Evolutionary conservation across 345 rosid species (phyloP), one percentile per base, ranked within the genome.

Genomic region (Zanthoxylum bungeanum): DNA sequence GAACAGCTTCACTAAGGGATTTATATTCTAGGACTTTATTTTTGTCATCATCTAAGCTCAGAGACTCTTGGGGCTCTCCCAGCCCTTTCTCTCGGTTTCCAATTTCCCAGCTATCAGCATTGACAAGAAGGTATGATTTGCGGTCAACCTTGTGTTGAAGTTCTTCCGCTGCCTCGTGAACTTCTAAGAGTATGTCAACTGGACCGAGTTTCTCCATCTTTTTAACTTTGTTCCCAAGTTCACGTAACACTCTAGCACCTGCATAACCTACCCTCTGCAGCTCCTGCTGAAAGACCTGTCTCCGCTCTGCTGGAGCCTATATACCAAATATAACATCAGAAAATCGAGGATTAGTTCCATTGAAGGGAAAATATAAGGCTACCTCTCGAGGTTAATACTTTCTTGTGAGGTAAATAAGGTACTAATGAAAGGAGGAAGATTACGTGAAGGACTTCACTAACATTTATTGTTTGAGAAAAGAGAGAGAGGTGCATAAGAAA

Each of bases 281-380:
- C 73, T 77, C 82, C 4, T 27, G 49, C 3, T 71, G 51, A 60
- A 93, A 91, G 11, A 76, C 92, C 28, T 74, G 80, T 61, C 97
- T 86, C 86, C 86, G 91, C 14, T 91, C 97, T 44, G 89, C 80
- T 2, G 92, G 89, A 64, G 98, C 97, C 98, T 93, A 14, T 28
- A 30, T 30, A 57, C 37, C n/a, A n/a, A n/a, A n/a, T n/a, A n/a
- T n/a, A n/a, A n/a, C n/a, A n/a, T n/a, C n/a, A n/a, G n/a, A n/a
- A n/a, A n/a, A n/a, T n/a, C n/a, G n/a, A n/a, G n/a, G n/a, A n/a
- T n/a, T n/a, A n/a, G n/a, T n/a, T n/a, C n/a, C n/a, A n/a, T n/a
- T n/a, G n/a, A n/a, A n/a, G n/a, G n/a, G n/a, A n/a, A n/a, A n/a
- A n/a, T n/a, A n/a, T n/a, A n/a, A n/a, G n/a, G n/a, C n/a, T n/a